Base-by-base conservation (phyloP, 805 yeast species). In the Kodamaea neixiangensis region DNA sequence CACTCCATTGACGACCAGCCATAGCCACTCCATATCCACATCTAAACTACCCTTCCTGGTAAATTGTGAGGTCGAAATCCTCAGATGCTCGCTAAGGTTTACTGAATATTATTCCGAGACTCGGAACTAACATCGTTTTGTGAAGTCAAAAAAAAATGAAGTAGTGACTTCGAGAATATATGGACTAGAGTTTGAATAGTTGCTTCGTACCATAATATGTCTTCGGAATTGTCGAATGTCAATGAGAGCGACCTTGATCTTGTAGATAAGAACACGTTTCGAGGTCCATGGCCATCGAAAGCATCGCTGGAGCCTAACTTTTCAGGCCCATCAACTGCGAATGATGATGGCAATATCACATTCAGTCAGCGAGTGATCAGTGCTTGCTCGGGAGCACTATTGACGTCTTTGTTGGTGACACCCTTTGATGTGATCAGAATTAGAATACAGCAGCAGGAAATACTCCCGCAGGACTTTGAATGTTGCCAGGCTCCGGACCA, bases 351-450 rank as follows among this genome's bases (percentile, higher is more conserved):
- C 31, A 25, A 72, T 14, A 78, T 81, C 51, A 71, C 84, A 5
- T 58, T 81, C 20, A 56, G 70, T 3, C 89, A 88, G 60, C 66
- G 91, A 46, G 86, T 88, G 92, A 65, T 85, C 31, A 85, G 92
- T 58, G 94, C 96, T 0, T 83, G 90, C 58, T 75, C 82, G 43
- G 96, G 96, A 0, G 85, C 93, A 0, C 60, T 88, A 5, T 58
- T 87, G 17, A 88, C 93, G 1, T 86, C 93, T 0, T 58, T 86
- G 34, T 83, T 85, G 38, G 83, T 88, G 31, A 88, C 94, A 1
- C 96, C 96, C 0, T 81, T 88, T 66, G 96, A 88, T 65, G 94
- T 88, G 37, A 86, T 88, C 0, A 71, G 93, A 53, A 83, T 88
- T 22, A 70, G 96, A 53, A 70, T 87, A 22, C 96, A 88, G 57